Conservation (phyloP, 176 grass and related monocot species). For the Avena insularis region DNA sequence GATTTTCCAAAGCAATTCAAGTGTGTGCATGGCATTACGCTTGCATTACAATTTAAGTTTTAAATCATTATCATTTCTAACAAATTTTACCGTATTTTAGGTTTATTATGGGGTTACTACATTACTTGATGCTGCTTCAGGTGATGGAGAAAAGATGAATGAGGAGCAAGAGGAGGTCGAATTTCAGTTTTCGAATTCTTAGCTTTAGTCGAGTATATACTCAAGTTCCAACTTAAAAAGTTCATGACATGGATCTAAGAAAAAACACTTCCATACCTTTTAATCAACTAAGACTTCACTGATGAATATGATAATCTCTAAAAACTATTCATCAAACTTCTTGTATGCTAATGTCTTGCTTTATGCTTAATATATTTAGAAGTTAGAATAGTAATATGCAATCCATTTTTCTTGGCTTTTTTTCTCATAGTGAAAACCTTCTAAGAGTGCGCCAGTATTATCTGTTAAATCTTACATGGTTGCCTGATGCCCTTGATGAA, state of each 20-base stretch:
- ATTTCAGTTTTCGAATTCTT: not conserved
- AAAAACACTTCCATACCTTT: not conserved
- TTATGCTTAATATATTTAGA: slow-evolving; percentile 19
- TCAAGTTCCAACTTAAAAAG: not conserved
- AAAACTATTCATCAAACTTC: not conserved
- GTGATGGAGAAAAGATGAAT: slow-evolving; percentile 78
- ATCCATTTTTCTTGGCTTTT: not conserved
- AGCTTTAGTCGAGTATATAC: slow-evolving; percentile 6
- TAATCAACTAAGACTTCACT: not conserved
- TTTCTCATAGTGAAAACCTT: not conserved
- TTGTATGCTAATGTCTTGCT: not conserved
- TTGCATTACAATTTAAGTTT: slow-evolving; percentile 13
- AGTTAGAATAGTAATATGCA: not conserved
- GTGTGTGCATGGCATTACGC: slow-evolving; percentile 11
- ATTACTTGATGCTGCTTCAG: slow-evolving; percentile 90
- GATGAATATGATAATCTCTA: slow-evolving; percentile 16
- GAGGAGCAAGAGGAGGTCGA: slow-evolving; percentile 96
- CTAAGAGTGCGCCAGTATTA: not conserved
- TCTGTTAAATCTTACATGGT: not conserved
- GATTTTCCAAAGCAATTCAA: not conserved
- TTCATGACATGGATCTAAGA: not conserved
- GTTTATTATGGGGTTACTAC: slow-evolving; percentile 97
- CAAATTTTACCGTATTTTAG: slow-evolving; percentile 53
- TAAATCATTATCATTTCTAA: slow-evolving; percentile 8
- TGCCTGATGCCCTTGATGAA: not conserved